Conservation (phyloP, 1,284 basidiomycete species). For the Papiliotrema nemorosa region DNA sequence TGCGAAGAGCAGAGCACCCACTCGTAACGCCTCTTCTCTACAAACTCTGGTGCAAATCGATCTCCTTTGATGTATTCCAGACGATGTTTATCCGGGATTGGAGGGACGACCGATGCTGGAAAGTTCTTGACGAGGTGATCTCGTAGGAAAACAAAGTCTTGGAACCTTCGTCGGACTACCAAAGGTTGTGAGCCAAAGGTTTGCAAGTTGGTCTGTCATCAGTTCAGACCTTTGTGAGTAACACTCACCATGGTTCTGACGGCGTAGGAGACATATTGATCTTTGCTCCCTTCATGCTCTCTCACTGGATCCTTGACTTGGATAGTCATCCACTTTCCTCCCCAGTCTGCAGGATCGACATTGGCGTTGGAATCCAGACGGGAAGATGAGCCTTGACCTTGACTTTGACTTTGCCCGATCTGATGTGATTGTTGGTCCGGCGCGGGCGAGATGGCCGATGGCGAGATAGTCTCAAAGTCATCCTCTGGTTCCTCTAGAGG, state of each 20-base stretch:
- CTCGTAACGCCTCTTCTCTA: slow-evolving; percentile 87
- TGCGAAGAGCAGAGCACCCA: slow-evolving; percentile 52
- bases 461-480: slow-evolving; percentile 43
- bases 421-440: not conserved
- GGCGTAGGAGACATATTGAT: slow-evolving; percentile 91
- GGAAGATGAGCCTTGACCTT: too few relatives aligned
- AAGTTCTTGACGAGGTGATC: slow-evolving; percentile 88
- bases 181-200: slow-evolving; percentile 52
- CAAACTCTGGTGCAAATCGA: slow-evolving; percentile 92
- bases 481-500: slow-evolving; percentile 32
- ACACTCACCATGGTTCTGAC: slow-evolving; percentile 76
- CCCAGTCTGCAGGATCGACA: slow-evolving; percentile 58
- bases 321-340: slow-evolving; percentile 73
- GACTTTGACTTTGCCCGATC: too few relatives aligned
- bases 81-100: slow-evolving; percentile 93
- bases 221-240: not conserved
- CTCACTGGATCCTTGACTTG: slow-evolving; percentile 88
- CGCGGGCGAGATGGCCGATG: slow-evolving; percentile 11
- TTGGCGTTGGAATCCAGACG: too few relatives aligned
- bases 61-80: slow-evolving; percentile 97
- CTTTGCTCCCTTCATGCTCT: slow-evolving; percentile 92
- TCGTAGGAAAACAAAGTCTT: slow-evolving; percentile 93
- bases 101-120: slow-evolving; percentile 92
- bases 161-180: slow-evolving; percentile 84
- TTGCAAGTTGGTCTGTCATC: slow-evolving; percentile 41